A percentile compares a stretch with the other conserved stretches of the same genome.
Evolutionary conservation across 208 protist species (phyloP).

Genomic region (Acanthamoeba divionensis): DNA sequence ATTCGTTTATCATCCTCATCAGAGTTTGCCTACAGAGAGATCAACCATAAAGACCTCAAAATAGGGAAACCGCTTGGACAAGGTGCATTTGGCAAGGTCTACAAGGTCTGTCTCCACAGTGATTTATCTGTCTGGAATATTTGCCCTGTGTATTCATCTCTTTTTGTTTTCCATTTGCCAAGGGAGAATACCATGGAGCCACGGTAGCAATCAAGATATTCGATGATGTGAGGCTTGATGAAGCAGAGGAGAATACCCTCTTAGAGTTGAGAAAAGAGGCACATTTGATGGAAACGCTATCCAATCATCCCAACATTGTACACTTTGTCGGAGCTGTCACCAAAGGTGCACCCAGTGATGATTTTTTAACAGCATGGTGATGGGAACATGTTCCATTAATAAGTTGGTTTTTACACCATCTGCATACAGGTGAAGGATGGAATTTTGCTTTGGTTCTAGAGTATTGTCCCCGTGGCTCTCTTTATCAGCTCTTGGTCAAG

Average conservation of each 20-base stretch:
- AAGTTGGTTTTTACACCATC: background rate
- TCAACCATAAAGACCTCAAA: conserved; percentile 32
- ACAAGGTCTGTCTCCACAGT: background rate
- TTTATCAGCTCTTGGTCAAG: conserved; percentile 42
- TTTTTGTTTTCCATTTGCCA: background rate
- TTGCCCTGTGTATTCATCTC: background rate
- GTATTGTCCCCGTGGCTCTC: background rate
- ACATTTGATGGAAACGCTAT: conserved; percentile 45
- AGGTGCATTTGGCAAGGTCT: conserved; percentile 48
- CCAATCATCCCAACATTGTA: conserved; percentile 53
- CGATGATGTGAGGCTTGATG: background rate
- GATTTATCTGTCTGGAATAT: background rate
- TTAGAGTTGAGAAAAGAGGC: conserved; percentile 4
- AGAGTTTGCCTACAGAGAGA: conserved; percentile 22
- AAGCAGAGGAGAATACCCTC: conserved; percentile 5
- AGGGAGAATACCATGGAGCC: background rate
- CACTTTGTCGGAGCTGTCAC: conserved; percentile 38
- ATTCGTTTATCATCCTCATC: too few species aligned
- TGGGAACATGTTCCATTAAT: background rate
- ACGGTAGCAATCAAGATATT: conserved; percentile 47
- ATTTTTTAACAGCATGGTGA: background rate
- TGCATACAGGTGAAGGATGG: background rate
- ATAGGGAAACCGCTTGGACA: background rate
- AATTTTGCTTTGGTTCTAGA: conserved; percentile 28
- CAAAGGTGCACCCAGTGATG: background rate